Evolutionary conservation across 2,329 filamentous ascomycete genomes (phyloP), one percentile per base, ranked within the genome.

Genomic region (Orbilia oligospora): DNA sequence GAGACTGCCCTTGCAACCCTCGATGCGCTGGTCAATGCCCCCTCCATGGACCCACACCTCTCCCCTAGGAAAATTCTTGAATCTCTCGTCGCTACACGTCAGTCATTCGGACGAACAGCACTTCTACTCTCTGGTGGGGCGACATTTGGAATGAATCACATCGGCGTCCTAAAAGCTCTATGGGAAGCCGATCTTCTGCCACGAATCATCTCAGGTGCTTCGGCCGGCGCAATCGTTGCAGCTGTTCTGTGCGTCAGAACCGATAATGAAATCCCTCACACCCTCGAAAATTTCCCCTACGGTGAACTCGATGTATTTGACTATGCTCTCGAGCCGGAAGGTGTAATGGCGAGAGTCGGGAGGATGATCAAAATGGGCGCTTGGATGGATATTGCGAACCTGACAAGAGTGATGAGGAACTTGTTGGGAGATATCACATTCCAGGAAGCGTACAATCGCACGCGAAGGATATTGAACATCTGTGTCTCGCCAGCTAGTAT

Each of bases 361-460:
- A 93, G 33, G 30, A 87, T 97, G 63, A 85, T 97, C 38, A 97
- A 93, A n/a, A 89, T 92, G 81, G 93, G 93, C 0, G 91, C 91
- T 55, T 91, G 95, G 86, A 93, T 94, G 80, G 93, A 97, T 82
- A 97, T 97, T 81, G 89, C 89, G 24, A 90, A 97, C 83, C 86
- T 97, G 61, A 91, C 89, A 1, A 88, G 91, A 56, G 93, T 97
- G 5, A 96, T 98, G 93, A 89, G 90, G 69, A 87, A 87, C 36
- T 86, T 96, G 82, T 87, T 97, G 6, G 94, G 94, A 44, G 93
- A 97, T 82, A 91, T 97, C 82, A 98, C 95, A 0, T 98, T 98
- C 81, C 93, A 95, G 83, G 95, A 98, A 84, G 93, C 94, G 0
- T 97, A 97, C 86, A 97, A 97, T 83, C 91, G 94, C n/a, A 97